Percentiles rank a stretch among this genome's conserved stretches.
These are phyloP conservation scores for Rhodotorula toruloides DNA, from an alignment of 768 basidiomycete species.

Conservation along the genomic window DNA sequence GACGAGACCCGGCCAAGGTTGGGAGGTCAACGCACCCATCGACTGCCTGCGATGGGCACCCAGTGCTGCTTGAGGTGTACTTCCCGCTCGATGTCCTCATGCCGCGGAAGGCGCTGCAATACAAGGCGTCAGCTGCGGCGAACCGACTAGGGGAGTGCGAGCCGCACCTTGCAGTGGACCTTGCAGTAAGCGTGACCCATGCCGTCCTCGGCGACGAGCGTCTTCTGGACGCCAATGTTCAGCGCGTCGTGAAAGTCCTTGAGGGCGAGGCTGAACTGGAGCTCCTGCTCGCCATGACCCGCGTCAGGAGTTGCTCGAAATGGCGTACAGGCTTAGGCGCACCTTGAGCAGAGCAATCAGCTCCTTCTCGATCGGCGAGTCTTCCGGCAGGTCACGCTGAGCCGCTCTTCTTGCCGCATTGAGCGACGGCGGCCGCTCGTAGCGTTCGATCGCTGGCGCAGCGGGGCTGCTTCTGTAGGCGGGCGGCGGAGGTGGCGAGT, in stretches of 20 bases:
- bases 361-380: conserved; percentile 29
- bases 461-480: neutral
- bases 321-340: too few species aligned
- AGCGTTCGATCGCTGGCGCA: neutral
- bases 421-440: neutral
- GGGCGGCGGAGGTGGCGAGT: neutral
- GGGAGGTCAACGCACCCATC: conserved; percentile 7
- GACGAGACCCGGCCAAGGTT: neutral
- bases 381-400: neutral
- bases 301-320: too few species aligned
- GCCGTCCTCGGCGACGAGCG: conserved; percentile 31
- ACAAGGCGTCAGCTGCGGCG: too few species aligned
- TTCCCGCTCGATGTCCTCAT: conserved; percentile 16
- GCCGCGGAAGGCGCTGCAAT: conserved; percentile 16
- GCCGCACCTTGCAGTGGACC: conserved; percentile 23
- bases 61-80: conserved; percentile 19
- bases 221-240: conserved; percentile 21
- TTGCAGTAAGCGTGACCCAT: conserved; percentile 31
- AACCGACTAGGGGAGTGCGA: too few species aligned
- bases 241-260: conserved; percentile 35
- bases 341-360: conserved; percentile 30
- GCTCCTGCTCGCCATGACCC: too few species aligned
- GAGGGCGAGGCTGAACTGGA: conserved; percentile 24
- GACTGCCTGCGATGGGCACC: conserved; percentile 22
- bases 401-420: too few species aligned